These are phyloP conservation scores for Neocallimastix lanati DNA, from an alignment of 192 early-diverging fungal genomes.

Conservation along the genomic window DNA sequence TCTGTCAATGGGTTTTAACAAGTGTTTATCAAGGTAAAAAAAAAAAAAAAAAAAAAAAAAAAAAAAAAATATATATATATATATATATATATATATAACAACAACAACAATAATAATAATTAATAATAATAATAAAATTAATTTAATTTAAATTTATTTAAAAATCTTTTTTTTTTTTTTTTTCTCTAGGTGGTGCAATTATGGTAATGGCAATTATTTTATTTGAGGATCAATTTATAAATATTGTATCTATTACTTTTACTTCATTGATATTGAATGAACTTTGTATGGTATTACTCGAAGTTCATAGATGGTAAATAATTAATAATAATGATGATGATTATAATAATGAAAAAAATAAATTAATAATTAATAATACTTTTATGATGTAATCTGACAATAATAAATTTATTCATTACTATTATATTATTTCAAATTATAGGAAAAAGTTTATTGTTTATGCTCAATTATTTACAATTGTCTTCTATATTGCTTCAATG, in stretches of 20 bases:
- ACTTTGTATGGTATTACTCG: slow-evolving; percentile 82
- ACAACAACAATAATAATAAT: too few species aligned
- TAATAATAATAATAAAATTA: too few species aligned
- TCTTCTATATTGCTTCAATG: slow-evolving; percentile 82
- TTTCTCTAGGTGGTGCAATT: slow-evolving; percentile 57
- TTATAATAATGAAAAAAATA: too few species aligned
- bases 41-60: too few species aligned
- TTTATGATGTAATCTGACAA: too few species aligned
- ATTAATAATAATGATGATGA: too few species aligned
- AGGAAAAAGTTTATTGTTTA: slow-evolving; percentile 75
- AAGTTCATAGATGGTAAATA: slow-evolving; percentile 70
- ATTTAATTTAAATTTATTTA: too few species aligned
- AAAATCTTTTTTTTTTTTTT: too few species aligned
- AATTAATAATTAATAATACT: too few species aligned
- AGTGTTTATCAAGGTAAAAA: slow-evolving; percentile 70
- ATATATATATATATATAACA: neutral
- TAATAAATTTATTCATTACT: too few species aligned
- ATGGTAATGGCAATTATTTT: slow-evolving; percentile 88
- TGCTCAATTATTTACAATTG: slow-evolving; percentile 61
- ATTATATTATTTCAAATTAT: too few species aligned
- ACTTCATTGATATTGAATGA: slow-evolving; percentile 88
- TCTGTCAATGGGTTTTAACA: slow-evolving; percentile 85
- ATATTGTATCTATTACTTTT: slow-evolving; percentile 89
- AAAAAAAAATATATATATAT: too few species aligned
- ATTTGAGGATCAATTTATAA: slow-evolving; percentile 89